Base-by-base conservation (phyloP, 139 green algal genomes). In the Desmodesmus armatus region DNA sequence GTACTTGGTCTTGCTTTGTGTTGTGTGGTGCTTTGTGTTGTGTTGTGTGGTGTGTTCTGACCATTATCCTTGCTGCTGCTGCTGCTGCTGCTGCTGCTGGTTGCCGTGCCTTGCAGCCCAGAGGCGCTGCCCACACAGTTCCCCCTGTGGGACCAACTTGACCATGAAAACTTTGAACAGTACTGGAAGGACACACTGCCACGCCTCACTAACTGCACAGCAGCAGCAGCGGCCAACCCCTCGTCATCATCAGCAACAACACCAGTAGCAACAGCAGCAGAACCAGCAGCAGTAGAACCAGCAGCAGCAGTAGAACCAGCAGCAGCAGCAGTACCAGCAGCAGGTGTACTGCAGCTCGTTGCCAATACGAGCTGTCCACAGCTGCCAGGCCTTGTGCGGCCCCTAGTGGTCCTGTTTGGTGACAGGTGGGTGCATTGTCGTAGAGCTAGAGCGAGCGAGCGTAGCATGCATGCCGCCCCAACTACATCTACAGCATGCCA, bases 391-490 rank as follows among this genome's bases (percentile, higher is more conserved):
- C 69, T 86, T 29, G 19, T n/a, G 37, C 80, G 80, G 33, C 80
- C 80, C 27, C n/a, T 63, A 25, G 67, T 29, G 27, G 69, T 86
- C 69, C 80, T 86, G 25, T 86, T 86, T 47, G 80, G 80, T 21
- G 80, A 86, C 80, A 86, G 76, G 76, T 82, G 55, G 23, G 73
- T 3, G n/a, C n/a, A n/a, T n/a, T n/a, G n/a, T n/a, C n/a, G n/a
- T n/a, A n/a, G n/a, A n/a, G n/a, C n/a, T n/a, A n/a, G n/a, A n/a
- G n/a, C n/a, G n/a, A 11, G 60, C n/a, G 13, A 58, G 47, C 47
- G 13, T n/a, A n/a, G 17, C 55, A 27, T 55, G 47, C 47, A 55
- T 7, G 9, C 13, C 47, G 13, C 47, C 47, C 47, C 47, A 55
- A 13, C 47, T 13, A 55, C 13, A 13, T 55, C 7, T 55, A 13